Conservation (phyloP, 495 filamentous ascomycete genomes). For the Penicillium bialowiezense region DNA sequence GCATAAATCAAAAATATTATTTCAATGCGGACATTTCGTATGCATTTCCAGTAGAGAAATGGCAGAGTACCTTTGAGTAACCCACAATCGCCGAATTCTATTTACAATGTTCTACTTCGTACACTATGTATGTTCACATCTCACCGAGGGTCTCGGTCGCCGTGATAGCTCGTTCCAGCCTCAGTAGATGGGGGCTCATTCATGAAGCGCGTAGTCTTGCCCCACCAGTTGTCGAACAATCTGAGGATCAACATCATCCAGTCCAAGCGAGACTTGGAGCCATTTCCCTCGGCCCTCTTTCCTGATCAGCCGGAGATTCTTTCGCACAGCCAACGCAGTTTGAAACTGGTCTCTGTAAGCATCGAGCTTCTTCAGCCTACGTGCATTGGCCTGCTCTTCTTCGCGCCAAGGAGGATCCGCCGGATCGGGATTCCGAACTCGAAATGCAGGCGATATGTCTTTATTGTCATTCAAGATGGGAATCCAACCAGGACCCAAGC, state of each 20-base stretch:
- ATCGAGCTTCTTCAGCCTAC: conserved; percentile 24
- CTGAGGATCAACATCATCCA: conserved; percentile 20
- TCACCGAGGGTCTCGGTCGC: neutral
- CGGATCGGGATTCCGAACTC: neutral
- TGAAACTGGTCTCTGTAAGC: conserved; percentile 20
- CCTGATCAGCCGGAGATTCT: conserved; percentile 24
- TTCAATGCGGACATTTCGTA: neutral
- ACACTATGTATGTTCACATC: neutral
- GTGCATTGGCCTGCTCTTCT: conserved; percentile 26
- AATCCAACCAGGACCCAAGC: conserved; percentile 52
- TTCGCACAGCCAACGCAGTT: conserved; percentile 24
- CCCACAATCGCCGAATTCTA: no score
- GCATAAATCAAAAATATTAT: conserved; percentile 14
- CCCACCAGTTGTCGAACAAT: conserved; percentile 21
- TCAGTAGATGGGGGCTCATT: neutral
- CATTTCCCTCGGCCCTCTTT: conserved; percentile 36
- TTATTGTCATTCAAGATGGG: conserved; percentile 9
- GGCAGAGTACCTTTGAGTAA: no score
- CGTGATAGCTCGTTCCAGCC: neutral
- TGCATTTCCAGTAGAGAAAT: no score
- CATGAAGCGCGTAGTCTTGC: conserved; percentile 6
- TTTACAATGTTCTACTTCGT: no score
- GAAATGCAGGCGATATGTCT: conserved; percentile 5
- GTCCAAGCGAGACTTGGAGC: conserved; percentile 33
- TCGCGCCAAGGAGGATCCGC: conserved; percentile 9